These are phyloP conservation scores for thale cress (Arabidopsis thaliana) DNA, from an alignment of 345 rosid species.

Conservation along the genomic window TAIR10.1 NC_003076.8:6555001-6555500, in stretches of 20 bases:
- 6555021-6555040: conserved; percentile 91
- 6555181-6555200: conserved; percentile 92
- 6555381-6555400: conserved; percentile 87
- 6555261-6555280: conserved; percentile 51
- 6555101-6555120: neutral
- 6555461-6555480: conserved; percentile 61
- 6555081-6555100: neutral
- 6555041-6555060: neutral
- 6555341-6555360: conserved; percentile 84
- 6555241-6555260: conserved; percentile 39
- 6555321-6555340: conserved; percentile 53
- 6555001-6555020: conserved; percentile 81
- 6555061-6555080: neutral
- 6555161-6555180: conserved; percentile 86
- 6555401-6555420: conserved; percentile 72
- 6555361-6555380: conserved; percentile 94
- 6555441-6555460: conserved; percentile 31
- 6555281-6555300: conserved; percentile 53
- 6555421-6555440: conserved; percentile 42
- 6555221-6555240: conserved; percentile 61
- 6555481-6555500: conserved; percentile 45
- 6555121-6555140: neutral
- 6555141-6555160: conserved; percentile 47
- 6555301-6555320: conserved; percentile 70
- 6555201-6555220: conserved; percentile 84